A percentile compares a stretch with the other conserved stretches of the same genome.
These are phyloP conservation scores for Colletotrichum camelliae DNA, from an alignment of 2,329 filamentous ascomycete species.

Conservation along the genomic window DNA sequence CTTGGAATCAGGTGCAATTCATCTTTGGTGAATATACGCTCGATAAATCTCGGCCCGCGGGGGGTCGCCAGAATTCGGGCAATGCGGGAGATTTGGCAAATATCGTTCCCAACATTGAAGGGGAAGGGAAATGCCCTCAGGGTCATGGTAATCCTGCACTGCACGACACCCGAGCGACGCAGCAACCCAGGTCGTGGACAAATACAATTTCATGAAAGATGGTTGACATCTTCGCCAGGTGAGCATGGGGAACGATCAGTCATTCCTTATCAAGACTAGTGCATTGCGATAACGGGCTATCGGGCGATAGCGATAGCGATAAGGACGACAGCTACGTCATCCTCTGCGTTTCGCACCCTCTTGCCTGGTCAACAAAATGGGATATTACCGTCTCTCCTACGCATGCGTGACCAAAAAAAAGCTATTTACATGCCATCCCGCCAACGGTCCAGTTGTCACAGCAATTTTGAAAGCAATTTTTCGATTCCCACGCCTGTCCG, in stretches of 20 bases:
- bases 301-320: constrained; percentile 14
- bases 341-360: background rate
- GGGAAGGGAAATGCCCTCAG: constrained; percentile 63
- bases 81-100: constrained; percentile 74
- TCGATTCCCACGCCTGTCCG: background rate
- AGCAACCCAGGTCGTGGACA: background rate
- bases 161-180: background rate
- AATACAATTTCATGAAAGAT: background rate
- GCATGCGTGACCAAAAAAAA: background rate
- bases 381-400: background rate
- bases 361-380: background rate
- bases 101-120: constrained; percentile 77
- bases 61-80: constrained; percentile 56
- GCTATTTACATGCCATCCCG: constrained; percentile 9
- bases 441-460: background rate
- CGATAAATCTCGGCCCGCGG: constrained; percentile 49
- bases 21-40: constrained; percentile 49
- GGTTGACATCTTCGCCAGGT: background rate
- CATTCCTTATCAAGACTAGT: background rate
- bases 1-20: constrained; percentile 35
- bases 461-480: background rate
- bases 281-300: background rate
- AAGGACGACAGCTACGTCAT: constrained; percentile 14
- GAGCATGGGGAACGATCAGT: background rate
- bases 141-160: background rate